Percentiles rank a stretch among this genome's conserved stretches.
Conservation (phyloP, 2,329 filamentous ascomycete species). For the Neoascochyta sp. region DNA sequence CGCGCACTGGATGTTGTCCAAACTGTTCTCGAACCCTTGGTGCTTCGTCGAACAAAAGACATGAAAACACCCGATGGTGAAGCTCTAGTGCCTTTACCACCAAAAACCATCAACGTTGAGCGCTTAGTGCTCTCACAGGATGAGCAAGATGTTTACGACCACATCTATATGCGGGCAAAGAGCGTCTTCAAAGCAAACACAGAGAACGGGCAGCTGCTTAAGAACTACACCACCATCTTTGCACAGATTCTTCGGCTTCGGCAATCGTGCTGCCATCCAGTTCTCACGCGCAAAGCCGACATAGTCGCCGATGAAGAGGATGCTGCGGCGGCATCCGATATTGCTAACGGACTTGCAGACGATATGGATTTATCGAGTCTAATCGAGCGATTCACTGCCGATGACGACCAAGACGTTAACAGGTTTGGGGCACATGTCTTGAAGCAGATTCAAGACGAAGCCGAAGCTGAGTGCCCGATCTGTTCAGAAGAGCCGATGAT, state of each 20-base stretch:
- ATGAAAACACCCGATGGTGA: conserved; percentile 93
- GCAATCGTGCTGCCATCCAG: conserved; percentile 90
- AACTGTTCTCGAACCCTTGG: conserved; percentile 92
- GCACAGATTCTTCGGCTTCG: conserved; percentile 90
- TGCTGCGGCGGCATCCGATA: conserved; percentile 71
- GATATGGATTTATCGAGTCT: conserved; percentile 93
- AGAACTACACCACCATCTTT: conserved; percentile 95
- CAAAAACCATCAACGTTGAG: conserved; percentile 78
- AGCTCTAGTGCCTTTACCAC: conserved; percentile 75
- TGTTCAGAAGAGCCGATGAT: conserved; percentile 96
- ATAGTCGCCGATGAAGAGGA: conserved; percentile 86
- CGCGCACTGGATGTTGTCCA: conserved; percentile 94
- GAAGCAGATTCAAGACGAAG: conserved; percentile 85
- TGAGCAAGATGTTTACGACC: conserved; percentile 88
- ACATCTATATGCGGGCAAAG: conserved; percentile 80
- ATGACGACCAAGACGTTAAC: conserved; percentile 58
- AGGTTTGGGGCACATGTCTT: conserved; percentile 83
- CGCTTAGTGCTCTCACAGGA: conserved; percentile 78
- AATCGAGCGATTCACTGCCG: conserved; percentile 75
- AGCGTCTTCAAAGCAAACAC: conserved; percentile 80
- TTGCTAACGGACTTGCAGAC: conserved; percentile 76
- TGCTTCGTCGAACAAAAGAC: conserved; percentile 90
- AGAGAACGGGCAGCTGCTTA: conserved; percentile 87
- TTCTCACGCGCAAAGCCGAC: conserved; percentile 79
- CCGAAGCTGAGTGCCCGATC: conserved; percentile 85